Evolutionary conservation across 805 yeast genomes (phyloP).

Genomic region (Nakazawaea populi): DNA sequence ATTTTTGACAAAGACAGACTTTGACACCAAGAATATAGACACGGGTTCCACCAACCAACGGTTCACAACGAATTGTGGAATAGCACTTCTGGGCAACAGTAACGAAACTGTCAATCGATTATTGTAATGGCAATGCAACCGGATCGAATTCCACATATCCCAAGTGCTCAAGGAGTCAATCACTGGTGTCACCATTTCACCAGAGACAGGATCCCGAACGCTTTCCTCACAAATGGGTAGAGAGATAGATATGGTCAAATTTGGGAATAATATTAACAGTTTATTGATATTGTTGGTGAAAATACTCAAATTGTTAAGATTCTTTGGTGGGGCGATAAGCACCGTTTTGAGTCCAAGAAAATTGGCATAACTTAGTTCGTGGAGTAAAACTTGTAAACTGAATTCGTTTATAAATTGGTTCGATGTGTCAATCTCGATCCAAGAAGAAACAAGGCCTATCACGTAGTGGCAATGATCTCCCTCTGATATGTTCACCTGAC

Average conservation of each 20-base stretch:
- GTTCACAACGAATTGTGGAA: conserved; percentile 43
- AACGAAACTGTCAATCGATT: conserved; percentile 60
- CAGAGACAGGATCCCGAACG: conserved; percentile 14
- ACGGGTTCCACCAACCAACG: conserved; percentile 72
- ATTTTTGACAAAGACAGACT: conserved; percentile 52
- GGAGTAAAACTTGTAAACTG: conserved; percentile 49
- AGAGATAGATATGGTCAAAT: conserved; percentile 38
- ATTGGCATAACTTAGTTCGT: conserved; percentile 54
- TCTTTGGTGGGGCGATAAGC: conserved; percentile 59
- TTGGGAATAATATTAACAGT: conserved; percentile 22
- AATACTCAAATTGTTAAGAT: conserved; percentile 46
- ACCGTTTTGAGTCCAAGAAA: conserved; percentile 52
- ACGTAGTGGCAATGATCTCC: conserved; percentile 35
- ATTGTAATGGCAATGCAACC: conserved; percentile 50
- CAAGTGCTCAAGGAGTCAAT: conserved; percentile 54
- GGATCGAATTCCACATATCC: conserved; percentile 69
- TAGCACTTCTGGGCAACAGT: conserved; percentile 60
- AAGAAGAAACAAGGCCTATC: conserved; percentile 57
- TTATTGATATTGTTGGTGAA: conserved; percentile 34
- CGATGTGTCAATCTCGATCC: conserved; percentile 62
- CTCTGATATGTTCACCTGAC: conserved; percentile 36
- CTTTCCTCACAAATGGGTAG: conserved; percentile 42
- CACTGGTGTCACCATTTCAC: conserved; percentile 17
- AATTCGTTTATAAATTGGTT: conserved; percentile 44
- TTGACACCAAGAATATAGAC: conserved; percentile 47